Conservation (phyloP, 495 filamentous ascomycete genomes). For the Neurospora pannonica region DNA sequence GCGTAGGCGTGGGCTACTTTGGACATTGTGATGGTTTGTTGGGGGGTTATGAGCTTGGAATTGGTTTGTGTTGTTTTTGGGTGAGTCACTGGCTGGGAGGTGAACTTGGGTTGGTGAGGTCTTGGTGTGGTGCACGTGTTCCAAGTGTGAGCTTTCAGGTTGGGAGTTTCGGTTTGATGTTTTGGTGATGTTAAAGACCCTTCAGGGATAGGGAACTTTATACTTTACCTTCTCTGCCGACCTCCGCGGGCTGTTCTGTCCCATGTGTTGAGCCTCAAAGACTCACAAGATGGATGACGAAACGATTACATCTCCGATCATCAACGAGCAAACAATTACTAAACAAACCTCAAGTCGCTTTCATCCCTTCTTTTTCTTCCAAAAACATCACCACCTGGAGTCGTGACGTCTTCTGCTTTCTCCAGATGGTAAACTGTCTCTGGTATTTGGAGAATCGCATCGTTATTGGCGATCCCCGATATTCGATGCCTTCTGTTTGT, state of each 20-base stretch:
- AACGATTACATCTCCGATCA: background rate
- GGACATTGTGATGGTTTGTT: slow-evolving; percentile 11
- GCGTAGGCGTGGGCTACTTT: slow-evolving; percentile 13
- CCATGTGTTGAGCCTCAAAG: background rate
- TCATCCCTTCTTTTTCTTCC: background rate
- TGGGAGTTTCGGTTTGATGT: background rate
- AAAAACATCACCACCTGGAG: background rate
- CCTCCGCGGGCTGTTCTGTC: background rate
- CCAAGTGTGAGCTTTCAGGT: background rate
- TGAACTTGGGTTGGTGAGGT: background rate
- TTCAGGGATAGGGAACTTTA: background rate
- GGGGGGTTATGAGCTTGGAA: background rate
- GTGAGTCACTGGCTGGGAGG: too few relatives aligned
- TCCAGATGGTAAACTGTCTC: background rate
- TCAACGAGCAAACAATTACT: background rate
- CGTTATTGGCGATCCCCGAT: background rate
- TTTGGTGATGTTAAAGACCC: background rate
- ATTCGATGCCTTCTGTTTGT: background rate
- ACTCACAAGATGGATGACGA: background rate
- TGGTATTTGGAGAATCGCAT: background rate
- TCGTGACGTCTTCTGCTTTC: background rate
- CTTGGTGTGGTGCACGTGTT: background rate
- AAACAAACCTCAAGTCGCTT: background rate
- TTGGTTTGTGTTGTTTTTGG: background rate
- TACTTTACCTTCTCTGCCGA: background rate